These are phyloP conservation scores for Monosporascus sp. DNA, from an alignment of 2,329 filamentous ascomycete genomes.

Conservation along the genomic window DNA sequence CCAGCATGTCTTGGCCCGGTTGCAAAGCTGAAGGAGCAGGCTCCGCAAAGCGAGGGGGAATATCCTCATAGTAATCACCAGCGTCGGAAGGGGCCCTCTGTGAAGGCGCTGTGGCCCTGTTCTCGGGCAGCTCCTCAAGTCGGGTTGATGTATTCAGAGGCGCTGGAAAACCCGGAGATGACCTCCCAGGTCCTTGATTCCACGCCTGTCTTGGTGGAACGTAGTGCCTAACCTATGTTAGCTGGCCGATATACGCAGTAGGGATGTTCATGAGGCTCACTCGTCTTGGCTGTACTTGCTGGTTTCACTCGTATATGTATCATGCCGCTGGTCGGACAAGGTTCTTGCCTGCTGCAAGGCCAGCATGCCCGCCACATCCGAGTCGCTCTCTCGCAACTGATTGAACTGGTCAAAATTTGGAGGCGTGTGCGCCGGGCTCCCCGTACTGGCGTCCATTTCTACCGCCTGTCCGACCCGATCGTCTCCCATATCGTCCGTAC, in stretches of 20 bases:
- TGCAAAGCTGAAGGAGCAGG: constrained; percentile 18
- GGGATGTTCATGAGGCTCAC: constrained; percentile 50
- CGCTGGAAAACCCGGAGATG: constrained; percentile 42
- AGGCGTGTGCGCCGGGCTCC: constrained; percentile 41
- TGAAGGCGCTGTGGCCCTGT: constrained; percentile 30
- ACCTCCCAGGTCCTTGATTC: constrained; percentile 42
- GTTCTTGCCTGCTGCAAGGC: constrained; percentile 57
- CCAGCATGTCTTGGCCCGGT: constrained; percentile 25
- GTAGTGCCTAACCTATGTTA: constrained; percentile 40
- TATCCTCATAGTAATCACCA: constrained; percentile 80
- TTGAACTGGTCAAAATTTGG: constrained; percentile 41
- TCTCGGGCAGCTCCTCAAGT: constrained; percentile 32
- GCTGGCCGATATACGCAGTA: background rate
- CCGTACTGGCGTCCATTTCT: constrained; percentile 74
- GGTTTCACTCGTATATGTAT: constrained; percentile 56
- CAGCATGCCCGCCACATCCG: constrained; percentile 70
- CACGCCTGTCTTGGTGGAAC: constrained; percentile 53
- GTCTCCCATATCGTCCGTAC: constrained; percentile 29
- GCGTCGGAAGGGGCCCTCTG: constrained; percentile 19
- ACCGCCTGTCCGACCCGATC: constrained; percentile 59
- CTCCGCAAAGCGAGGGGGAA: constrained; percentile 79
- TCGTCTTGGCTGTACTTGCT: constrained; percentile 71
- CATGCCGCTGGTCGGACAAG: constrained; percentile 33
- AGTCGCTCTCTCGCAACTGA: constrained; percentile 58
- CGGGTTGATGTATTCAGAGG: constrained; percentile 34